Evolutionary conservation across 2,329 filamentous ascomycete species (phyloP).

Genomic region (Colletotrichum salicis): DNA sequence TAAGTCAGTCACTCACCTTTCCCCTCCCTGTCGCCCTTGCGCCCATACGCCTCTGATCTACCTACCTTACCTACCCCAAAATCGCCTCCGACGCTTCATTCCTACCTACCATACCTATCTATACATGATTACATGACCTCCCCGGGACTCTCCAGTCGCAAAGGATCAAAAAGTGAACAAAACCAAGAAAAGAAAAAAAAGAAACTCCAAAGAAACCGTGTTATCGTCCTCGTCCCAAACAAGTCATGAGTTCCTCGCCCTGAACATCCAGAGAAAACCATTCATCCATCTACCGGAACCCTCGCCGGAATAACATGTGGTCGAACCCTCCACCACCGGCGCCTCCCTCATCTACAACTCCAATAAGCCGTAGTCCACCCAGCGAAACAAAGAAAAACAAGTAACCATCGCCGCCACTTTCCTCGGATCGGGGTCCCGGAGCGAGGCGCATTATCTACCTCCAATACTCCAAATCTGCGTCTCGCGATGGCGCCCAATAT

Average conservation of each 20-base stretch:
- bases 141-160: background rate
- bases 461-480: background rate
- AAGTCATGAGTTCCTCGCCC: background rate
- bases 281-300: background rate
- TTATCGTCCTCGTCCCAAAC: background rate
- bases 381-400: background rate
- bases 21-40: conserved; percentile 20
- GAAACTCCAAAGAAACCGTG: background rate
- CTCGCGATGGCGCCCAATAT: conserved; percentile 40
- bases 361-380: background rate
- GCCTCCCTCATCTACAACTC: background rate
- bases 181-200: background rate
- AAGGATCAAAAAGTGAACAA: background rate
- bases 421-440: background rate
- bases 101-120: background rate
- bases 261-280: background rate
- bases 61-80: background rate
- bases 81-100: background rate
- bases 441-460: too few relatives aligned
- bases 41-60: background rate
- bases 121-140: background rate
- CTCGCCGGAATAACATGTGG: conserved; percentile 16
- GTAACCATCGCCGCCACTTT: background rate
- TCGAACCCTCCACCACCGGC: background rate
- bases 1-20: conserved; percentile 1